These are phyloP conservation scores for Vaccinium corymbosum DNA, from an alignment of 148 eudicot genomes.

Conservation along the genomic window DNA sequence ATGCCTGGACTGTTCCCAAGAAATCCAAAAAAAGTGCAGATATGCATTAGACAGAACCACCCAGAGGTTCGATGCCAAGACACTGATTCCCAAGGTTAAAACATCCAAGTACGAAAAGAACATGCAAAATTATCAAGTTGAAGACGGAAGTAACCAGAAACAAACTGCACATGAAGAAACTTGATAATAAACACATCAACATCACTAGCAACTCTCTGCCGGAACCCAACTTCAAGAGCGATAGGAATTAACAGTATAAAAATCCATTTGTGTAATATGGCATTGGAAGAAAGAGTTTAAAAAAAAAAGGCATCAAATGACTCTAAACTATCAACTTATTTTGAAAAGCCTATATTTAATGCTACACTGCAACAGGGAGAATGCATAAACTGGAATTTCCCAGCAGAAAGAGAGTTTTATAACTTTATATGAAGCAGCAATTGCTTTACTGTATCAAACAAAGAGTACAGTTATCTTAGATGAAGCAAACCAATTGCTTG, in stretches of 20 bases:
- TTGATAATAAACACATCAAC: not conserved
- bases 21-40: conserved; percentile 4
- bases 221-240: not conserved
- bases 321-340: not conserved
- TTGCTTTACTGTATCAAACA: not conserved
- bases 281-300: not conserved
- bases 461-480: not conserved
- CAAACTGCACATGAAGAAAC: not conserved
- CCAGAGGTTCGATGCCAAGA: not conserved
- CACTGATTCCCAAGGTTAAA: not conserved
- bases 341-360: not conserved
- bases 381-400: not conserved
- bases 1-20: conserved; percentile 81
- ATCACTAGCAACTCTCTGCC: not conserved
- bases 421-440: not conserved
- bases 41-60: not conserved
- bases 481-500: not conserved
- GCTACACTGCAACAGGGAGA: not conserved
- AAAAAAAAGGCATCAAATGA: not conserved
- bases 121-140: not conserved
- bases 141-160: not conserved
- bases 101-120: not conserved
- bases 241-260: not conserved
- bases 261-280: not conserved
- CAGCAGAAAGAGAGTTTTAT: not conserved